Base-by-base conservation (phyloP, 371 early-diverging fungal species). In the Mortierella sp. region DNA sequence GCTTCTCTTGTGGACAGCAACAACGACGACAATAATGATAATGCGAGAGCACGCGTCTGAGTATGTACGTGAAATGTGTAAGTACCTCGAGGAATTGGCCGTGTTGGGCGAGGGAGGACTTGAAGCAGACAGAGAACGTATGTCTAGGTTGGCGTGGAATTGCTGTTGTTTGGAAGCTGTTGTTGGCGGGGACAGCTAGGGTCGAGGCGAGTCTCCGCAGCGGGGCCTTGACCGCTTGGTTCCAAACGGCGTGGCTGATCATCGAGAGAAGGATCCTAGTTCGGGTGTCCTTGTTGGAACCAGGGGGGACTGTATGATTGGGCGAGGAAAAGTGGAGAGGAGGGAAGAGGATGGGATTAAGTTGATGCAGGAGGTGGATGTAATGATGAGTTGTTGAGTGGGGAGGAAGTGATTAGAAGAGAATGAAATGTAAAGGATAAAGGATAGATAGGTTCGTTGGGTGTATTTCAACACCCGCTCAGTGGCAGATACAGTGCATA, bases 231-330 rank as follows among this genome's bases (percentile, higher is more conserved):
- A 68, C 68, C 68, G 41, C 68, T 68, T 68, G 68, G 21, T 24
- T 68, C 68, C 68, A 68, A 68, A 41, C 41, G 41, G 68, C 21
- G 68, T 68, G 68, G 68, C 68, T 68, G 68, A 68, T 68, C 68
- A 68, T 68, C 24, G 68, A 18, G 21, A 51, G 51, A 51, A 18
- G 21, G 68, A 41, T 38, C 68, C 68, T 68, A 24, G 8, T 68
- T 68, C 68, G 11, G 43, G 35, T 24, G 68, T 68, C 68, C 68
- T 68, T 68, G 7, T 18, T 68, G 43, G 68, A 68, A 21, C 68
- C 68, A 38, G 68, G 16, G 60, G 35, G 32, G 35, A 27, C 60
- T 63, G 35, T 38, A 3, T 21, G 24, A 24, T 24, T 38, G 24
- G 21, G 38, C 41, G 21, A 24, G 8, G 12, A 1, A 68, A 38